phyloP scores from a whole-genome alignment of 352 stramenopile species.

The Pythium brachiatum region DNA sequence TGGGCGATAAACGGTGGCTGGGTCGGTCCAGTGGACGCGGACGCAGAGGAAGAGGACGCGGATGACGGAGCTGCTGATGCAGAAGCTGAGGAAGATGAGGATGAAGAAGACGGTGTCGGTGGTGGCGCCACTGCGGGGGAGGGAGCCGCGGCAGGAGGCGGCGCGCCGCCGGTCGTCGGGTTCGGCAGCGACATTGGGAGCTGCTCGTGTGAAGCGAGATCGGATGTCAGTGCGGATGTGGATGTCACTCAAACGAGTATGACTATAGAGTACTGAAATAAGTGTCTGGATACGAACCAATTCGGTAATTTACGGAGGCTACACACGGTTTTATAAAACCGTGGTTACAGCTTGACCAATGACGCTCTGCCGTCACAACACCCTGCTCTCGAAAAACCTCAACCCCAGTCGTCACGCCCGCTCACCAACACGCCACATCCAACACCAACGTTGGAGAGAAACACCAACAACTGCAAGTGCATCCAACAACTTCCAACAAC shows the following conservation, averaged over 20 bases:
- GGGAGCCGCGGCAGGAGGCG: background rate
- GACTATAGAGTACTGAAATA: background rate
- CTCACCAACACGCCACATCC: no score
- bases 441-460: no score
- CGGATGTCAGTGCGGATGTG: background rate
- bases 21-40: background rate
- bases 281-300: no score
- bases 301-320: background rate
- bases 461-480: background rate
- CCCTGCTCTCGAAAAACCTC: no score
- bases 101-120: background rate
- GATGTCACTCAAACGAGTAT: background rate
- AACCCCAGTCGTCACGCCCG: no score
- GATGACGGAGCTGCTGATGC: background rate
- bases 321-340: no score
- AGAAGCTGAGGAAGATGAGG: background rate
- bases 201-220: background rate
- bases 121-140: background rate
- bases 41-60: constrained; percentile 9
- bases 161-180: background rate
- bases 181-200: background rate
- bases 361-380: no score
- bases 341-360: no score
- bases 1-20: constrained; percentile 14
- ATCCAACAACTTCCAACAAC: background rate